phyloP scores from a whole-genome alignment of 805 yeast species.

The Pichia nanzhaoensis region DNA sequence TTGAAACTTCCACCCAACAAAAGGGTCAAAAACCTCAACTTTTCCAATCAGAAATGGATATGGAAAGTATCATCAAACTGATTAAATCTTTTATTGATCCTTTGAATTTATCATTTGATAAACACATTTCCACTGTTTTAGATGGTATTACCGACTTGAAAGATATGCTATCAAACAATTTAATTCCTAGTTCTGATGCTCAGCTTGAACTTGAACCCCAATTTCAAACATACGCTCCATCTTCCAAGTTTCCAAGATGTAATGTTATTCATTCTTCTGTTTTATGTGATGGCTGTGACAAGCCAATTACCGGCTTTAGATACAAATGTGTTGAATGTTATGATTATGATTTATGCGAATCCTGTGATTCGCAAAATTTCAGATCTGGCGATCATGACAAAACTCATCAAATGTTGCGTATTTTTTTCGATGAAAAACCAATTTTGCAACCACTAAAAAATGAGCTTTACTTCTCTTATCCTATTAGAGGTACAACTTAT shows the following conservation, averaged over 20 bases:
- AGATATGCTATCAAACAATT: not conserved
- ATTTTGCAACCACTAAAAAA: not conserved
- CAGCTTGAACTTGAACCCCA: too few species aligned
- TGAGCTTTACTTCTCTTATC: not conserved
- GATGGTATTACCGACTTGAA: slow-evolving; percentile 4
- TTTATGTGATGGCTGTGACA: slow-evolving; percentile 30
- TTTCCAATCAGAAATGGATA: not conserved
- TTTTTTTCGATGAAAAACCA: slow-evolving; percentile 18
- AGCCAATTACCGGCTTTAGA: slow-evolving; percentile 34
- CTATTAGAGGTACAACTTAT: not conserved
- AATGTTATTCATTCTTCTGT: slow-evolving; percentile 17
- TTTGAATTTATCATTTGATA: not conserved
- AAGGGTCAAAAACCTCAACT: too few species aligned
- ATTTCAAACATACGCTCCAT: too few species aligned
- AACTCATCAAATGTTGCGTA: slow-evolving; percentile 25
- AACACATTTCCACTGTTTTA: not conserved
- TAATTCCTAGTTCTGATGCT: too few species aligned
- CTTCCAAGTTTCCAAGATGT: not conserved
- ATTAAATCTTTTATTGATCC: slow-evolving; percentile 6
- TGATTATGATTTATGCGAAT: slow-evolving; percentile 47
- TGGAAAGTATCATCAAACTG: not conserved
- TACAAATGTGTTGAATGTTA: slow-evolving; percentile 46
- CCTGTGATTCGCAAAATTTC: slow-evolving; percentile 29
- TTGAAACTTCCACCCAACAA: too few species aligned
- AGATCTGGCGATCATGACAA: slow-evolving; percentile 16